Evolutionary conservation across 2,329 filamentous ascomycete genomes (phyloP), one percentile per base, ranked within the genome.

Genomic region (Sarocladiaceae sp.): DNA sequence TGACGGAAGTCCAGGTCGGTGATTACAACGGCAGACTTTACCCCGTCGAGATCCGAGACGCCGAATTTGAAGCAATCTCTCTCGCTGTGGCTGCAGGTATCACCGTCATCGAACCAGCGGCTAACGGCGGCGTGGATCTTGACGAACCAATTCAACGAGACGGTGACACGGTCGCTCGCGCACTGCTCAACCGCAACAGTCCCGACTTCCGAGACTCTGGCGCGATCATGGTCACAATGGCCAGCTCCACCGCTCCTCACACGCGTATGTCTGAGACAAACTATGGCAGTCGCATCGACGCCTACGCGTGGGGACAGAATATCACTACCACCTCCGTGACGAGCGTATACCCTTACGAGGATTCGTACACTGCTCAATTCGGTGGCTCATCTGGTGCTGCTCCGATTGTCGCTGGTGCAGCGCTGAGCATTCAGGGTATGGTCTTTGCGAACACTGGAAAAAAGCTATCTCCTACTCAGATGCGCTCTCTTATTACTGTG

Each of bases 361-460:
- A 44, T 22, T 47, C 46, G 2, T 52, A 48, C n/a, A n/a, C n/a
- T 23, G 18, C n/a, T 25, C 44, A 31, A 8, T 52, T 48, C 51
- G 36, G 29, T 39, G 40, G 51, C 20, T 36, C 29, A 15, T 52
- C 51, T 18, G 51, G 40, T 15, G 40, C 51, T 2, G 51, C 51
- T 3, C 51, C 51, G 2, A 52, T 48, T 20, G 18, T 52, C 37
- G 51, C 51, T 13, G 51, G 40, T 10, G 51, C 40, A 8, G 51
- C 51, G 20, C 40, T 52, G 15, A 52, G 51, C 31, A 48, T 52
- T 12, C 51, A 52, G 26, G 51, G 51, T 13, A 48, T 48, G 40
- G 40, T 47, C 11, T 28, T 25, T 20, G 51, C 26, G 2, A 52
- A 52, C 51, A 47, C 18, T 4, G 50, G 50, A 15, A 46, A 37